Conservation (phyloP, 805 yeast species). For the Starmerella davenportii region DNA sequence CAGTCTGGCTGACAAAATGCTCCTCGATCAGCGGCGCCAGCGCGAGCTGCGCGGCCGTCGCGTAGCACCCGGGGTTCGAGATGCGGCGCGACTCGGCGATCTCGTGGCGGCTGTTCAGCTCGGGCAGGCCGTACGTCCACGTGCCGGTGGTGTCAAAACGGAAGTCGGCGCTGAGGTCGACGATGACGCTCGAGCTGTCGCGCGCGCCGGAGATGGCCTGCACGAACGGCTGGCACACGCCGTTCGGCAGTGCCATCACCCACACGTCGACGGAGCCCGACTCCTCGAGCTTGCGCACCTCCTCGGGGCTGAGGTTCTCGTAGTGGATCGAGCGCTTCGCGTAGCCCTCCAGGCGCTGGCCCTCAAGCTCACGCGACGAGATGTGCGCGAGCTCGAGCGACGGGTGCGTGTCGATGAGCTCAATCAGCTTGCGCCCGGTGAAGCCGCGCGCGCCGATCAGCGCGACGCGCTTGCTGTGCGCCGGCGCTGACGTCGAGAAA, state of each 20-base stretch:
- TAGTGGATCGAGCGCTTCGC: conserved; percentile 62
- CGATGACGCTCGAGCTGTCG: conserved; percentile 54
- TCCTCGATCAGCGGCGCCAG: conserved; percentile 55
- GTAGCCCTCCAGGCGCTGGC: conserved; percentile 75
- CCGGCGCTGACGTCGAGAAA: conserved; percentile 9
- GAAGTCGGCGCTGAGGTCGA: conserved; percentile 90
- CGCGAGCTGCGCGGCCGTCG: conserved; percentile 93
- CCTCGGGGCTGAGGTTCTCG: conserved; percentile 75
- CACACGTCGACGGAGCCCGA: conserved; percentile 74
- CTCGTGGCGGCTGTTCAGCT: conserved; percentile 48
- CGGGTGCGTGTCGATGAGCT: conserved; percentile 74
- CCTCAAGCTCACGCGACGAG: conserved; percentile 85
- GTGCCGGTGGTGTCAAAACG: conserved; percentile 75
- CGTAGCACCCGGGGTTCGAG: conserved; percentile 96
- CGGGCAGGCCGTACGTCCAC: conserved; percentile 95
- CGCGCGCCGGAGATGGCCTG: conserved; percentile 24
- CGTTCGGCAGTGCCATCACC: conserved; percentile 99
- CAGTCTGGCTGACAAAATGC: conserved; percentile 34
- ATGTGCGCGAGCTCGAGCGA: conserved; percentile 77
- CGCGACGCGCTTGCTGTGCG: conserved; percentile 63
- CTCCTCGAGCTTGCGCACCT: conserved; percentile 60
- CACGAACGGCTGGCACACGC: conserved; percentile 56
- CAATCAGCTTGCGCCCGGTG: conserved; percentile 86
- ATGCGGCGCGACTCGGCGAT: conserved; percentile 63
- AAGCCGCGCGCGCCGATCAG: conserved; percentile 96